These are phyloP conservation scores for Pichia norvegensis DNA, from an alignment of 1,139 yeast genomes.

Conservation along the genomic window DNA sequence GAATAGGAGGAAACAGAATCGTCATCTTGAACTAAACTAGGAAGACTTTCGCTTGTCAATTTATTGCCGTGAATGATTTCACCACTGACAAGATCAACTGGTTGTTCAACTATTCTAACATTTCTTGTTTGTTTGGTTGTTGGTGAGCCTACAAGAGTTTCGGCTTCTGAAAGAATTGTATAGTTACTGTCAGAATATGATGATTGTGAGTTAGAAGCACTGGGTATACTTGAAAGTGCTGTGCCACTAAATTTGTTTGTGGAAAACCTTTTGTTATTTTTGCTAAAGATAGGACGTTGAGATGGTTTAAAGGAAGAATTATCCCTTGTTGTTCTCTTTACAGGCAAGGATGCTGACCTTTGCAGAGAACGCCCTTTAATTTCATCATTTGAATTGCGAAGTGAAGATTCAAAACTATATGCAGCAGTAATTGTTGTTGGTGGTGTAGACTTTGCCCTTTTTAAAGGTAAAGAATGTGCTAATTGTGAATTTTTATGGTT, in stretches of 20 bases:
- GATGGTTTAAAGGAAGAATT: too few species aligned
- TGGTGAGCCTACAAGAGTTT: background rate
- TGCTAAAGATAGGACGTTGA: too few species aligned
- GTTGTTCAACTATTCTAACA: conserved; percentile 4
- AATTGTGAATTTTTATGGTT: background rate
- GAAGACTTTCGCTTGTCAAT: background rate
- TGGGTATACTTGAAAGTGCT: too few species aligned
- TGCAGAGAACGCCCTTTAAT: too few species aligned
- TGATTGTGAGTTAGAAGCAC: too few species aligned
- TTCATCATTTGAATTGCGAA: background rate
- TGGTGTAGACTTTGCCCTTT: too few species aligned
- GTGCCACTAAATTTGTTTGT: too few species aligned
- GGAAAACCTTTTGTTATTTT: too few species aligned
- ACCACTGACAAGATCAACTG: conserved; percentile 7
- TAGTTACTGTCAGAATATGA: too few species aligned
- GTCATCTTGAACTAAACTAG: background rate
- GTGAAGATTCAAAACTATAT: conserved; percentile 4
- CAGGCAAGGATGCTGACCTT: too few species aligned
- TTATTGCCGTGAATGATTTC: background rate
- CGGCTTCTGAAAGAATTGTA: too few species aligned
- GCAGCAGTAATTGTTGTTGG: conserved; percentile 9
- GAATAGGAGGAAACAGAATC: conserved; percentile 7
- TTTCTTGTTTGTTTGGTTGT: background rate
- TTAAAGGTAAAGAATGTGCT: background rate
- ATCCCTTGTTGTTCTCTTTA: too few species aligned